Evolutionary conservation across 331 rosid genomes (phyloP).

Genomic region (Cydonia oblonga): DNA sequence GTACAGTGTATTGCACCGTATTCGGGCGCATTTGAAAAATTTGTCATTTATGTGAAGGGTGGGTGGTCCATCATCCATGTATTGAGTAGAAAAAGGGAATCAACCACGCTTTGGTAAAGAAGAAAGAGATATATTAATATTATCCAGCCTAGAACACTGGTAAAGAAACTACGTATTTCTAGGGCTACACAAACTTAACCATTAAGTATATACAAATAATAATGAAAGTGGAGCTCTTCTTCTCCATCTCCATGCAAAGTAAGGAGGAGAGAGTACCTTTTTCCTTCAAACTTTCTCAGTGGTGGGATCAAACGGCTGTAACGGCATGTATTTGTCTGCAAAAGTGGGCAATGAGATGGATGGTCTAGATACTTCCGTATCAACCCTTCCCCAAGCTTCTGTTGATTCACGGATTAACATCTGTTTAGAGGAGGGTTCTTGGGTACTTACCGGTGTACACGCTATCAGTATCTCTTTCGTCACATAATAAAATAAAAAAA

Average conservation of each 20-base stretch:
- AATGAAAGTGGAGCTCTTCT: constrained; percentile 4
- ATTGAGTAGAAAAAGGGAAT: constrained; percentile 10
- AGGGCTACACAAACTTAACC: constrained; percentile 39
- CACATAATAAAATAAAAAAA: background rate
- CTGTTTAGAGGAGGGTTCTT: background rate
- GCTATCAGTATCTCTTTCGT: background rate
- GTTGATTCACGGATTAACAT: background rate
- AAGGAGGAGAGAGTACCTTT: background rate
- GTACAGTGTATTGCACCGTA: too few relatives aligned
- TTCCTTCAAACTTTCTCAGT: constrained; percentile 5
- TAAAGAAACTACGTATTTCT: constrained; percentile 5
- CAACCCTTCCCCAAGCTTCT: background rate
- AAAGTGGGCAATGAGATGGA: background rate
- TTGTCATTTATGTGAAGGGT: background rate
- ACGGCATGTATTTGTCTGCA: background rate
- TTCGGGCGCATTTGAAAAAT: too few relatives aligned
- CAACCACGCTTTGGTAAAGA: constrained; percentile 21
- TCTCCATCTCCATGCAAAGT: constrained; percentile 5
- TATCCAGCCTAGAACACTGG: constrained; percentile 49
- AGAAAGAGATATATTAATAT: constrained; percentile 4
- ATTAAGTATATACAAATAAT: constrained; percentile 30
- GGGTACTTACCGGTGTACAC: background rate
- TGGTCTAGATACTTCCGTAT: background rate
- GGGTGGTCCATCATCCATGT: constrained; percentile 11
- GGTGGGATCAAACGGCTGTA: constrained; percentile 3